A percentile compares a stretch with the other conserved stretches of the same genome.
phyloP scores from a whole-genome alignment of 2,329 filamentous ascomycete species.

The Blastomyces emzantsi region DNA sequence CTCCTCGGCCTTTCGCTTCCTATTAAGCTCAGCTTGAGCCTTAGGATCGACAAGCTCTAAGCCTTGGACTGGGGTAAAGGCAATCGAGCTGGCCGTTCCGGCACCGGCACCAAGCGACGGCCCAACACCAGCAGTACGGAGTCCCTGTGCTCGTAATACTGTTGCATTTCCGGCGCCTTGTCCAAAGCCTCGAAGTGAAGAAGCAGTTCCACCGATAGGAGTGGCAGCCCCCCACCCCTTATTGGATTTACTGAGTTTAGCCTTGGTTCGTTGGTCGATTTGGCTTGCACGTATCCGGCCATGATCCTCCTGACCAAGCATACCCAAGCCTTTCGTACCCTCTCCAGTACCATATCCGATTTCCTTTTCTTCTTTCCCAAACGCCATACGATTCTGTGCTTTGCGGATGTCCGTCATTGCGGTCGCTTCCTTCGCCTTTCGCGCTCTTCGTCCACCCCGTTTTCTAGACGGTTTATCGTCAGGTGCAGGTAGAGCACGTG shows the following conservation, averaged over 20 bases:
- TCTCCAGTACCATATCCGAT: slow-evolving; percentile 84
- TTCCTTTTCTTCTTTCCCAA: slow-evolving; percentile 91
- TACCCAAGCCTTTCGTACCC: slow-evolving; percentile 77
- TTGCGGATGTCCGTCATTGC: slow-evolving; percentile 96
- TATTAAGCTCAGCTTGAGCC: slow-evolving; percentile 72
- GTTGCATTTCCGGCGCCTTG: slow-evolving; percentile 53
- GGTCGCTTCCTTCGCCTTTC: slow-evolving; percentile 92
- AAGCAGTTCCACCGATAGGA: slow-evolving; percentile 54
- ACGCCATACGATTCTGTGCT: slow-evolving; percentile 90
- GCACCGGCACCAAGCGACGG: slow-evolving; percentile 53
- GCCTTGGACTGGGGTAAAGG: slow-evolving; percentile 91
- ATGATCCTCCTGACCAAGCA: slow-evolving; percentile 84
- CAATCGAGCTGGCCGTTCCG: slow-evolving; percentile 76
- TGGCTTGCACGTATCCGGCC: slow-evolving; percentile 83
- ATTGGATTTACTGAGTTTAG: slow-evolving; percentile 89
- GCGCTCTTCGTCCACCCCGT: slow-evolving; percentile 76
- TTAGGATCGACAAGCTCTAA: slow-evolving; percentile 93
- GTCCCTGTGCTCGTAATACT: slow-evolving; percentile 68
- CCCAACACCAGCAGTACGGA: slow-evolving; percentile 75
- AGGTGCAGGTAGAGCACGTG: slow-evolving; percentile 76
- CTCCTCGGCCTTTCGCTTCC: slow-evolving; percentile 89
- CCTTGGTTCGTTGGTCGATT: slow-evolving; percentile 85
- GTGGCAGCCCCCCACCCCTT: slow-evolving; percentile 79
- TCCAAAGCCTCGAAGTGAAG: slow-evolving; percentile 71
- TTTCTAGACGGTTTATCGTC: slow-evolving; percentile 94